Evolutionary conservation across 805 yeast species (phyloP).

Genomic region (Tetrapisispora arboricola): DNA sequence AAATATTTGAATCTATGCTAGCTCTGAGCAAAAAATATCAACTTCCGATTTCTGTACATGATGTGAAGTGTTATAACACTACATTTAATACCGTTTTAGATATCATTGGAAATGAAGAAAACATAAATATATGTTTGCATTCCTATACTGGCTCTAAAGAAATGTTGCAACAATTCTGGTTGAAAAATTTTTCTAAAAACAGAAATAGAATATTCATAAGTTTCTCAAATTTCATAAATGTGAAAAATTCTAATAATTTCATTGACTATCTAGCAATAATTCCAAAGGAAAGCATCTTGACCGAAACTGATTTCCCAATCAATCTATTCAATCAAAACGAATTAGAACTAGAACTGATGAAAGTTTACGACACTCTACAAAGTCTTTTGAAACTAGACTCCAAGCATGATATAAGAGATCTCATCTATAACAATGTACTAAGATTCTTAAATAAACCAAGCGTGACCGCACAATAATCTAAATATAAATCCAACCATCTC

Average conservation of each 20-base stretch:
- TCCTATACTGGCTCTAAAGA: slow-evolving; percentile 81
- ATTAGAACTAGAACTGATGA: slow-evolving; percentile 9
- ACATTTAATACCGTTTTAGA: slow-evolving; percentile 34
- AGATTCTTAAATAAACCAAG: not conserved
- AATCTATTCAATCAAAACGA: slow-evolving; percentile 2
- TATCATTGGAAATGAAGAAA: slow-evolving; percentile 16
- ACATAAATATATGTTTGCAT: slow-evolving; percentile 50
- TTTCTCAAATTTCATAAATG: slow-evolving; percentile 23
- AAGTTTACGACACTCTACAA: slow-evolving; percentile 7
- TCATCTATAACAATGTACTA: slow-evolving; percentile 12
- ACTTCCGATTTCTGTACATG: slow-evolving; percentile 65
- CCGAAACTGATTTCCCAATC: slow-evolving; percentile 44
- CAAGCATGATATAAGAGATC: slow-evolving; percentile 4
- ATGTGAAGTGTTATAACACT: slow-evolving; percentile 69
- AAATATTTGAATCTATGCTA: slow-evolving; percentile 42
- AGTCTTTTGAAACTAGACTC: slow-evolving; percentile 2
- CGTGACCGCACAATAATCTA: too few species aligned
- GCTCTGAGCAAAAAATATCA: slow-evolving; percentile 39
- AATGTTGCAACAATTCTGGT: slow-evolving; percentile 43
- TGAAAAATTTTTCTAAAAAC: slow-evolving; percentile 9
- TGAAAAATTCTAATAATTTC: slow-evolving; percentile 6
- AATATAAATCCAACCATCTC: too few species aligned
- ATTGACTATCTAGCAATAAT: slow-evolving; percentile 23
- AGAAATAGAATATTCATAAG: slow-evolving; percentile 22
- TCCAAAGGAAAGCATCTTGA: slow-evolving; percentile 32